Conservation (phyloP, 345 rosid species). For the Eucalyptus pauciflora region DNA sequence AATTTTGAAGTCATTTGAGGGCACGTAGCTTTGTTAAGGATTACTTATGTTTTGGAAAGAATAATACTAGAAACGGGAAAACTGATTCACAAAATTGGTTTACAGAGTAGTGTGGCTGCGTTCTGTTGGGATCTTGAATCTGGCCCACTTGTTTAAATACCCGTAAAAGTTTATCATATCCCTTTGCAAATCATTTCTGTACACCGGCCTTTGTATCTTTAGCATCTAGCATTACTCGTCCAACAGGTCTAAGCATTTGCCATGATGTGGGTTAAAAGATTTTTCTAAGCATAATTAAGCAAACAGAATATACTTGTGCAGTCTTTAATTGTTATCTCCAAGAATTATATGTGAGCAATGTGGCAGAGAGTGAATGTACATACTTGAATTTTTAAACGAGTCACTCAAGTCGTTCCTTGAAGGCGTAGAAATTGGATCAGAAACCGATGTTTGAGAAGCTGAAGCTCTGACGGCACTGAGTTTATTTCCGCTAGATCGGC, state of each 20-base stretch:
- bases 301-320: too few species aligned
- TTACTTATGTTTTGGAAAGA: neutral
- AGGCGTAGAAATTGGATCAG: slow-evolving; percentile 42
- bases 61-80: neutral
- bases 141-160: neutral
- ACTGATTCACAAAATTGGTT: neutral
- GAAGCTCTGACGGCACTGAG: slow-evolving; percentile 29
- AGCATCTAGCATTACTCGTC: too few species aligned
- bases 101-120: neutral
- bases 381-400: slow-evolving; percentile 55
- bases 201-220: too few species aligned
- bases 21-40: neutral
- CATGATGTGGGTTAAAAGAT: too few species aligned
- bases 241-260: too few species aligned
- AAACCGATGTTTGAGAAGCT: slow-evolving; percentile 32
- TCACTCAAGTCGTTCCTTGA: slow-evolving; percentile 22
- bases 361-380: neutral
- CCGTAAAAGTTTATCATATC: neutral
- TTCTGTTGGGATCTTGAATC: neutral
- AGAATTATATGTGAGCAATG: neutral
- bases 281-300: too few species aligned
- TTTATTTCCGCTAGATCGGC: slow-evolving; percentile 10
- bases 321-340: neutral
- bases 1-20: neutral
- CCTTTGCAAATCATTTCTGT: too few species aligned